Percentiles rank a stretch among this genome's conserved stretches.
These are phyloP conservation scores for Ascochyta fabae DNA, from an alignment of 2,329 filamentous ascomycete species.

Conservation along the genomic window DNA sequence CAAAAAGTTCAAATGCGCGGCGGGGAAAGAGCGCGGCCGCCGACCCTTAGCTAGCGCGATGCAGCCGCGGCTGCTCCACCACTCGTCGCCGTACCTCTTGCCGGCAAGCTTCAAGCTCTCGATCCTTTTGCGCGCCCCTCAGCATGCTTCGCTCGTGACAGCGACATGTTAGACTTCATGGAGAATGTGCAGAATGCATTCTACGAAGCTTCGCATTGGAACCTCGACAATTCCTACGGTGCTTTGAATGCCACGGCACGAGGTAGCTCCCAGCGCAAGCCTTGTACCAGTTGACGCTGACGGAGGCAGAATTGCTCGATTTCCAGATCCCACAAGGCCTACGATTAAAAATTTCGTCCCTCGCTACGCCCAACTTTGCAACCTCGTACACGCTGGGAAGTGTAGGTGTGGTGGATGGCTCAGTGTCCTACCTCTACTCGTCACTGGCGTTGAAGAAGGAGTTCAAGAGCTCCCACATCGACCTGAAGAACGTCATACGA, in stretches of 20 bases:
- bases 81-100: constrained; percentile 8
- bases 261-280: constrained; percentile 58
- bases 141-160: constrained; percentile 34
- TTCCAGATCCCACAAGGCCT: constrained; percentile 86
- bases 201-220: constrained; percentile 85
- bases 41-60: constrained; percentile 32
- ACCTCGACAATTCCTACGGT: constrained; percentile 89
- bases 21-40: constrained; percentile 44
- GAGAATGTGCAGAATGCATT: constrained; percentile 94
- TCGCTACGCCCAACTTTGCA: constrained; percentile 90
- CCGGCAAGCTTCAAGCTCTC: constrained; percentile 10
- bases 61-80: constrained; percentile 32
- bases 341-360: constrained; percentile 84
- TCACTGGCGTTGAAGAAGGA: constrained; percentile 74
- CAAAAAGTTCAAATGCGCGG: constrained; percentile 26
- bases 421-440: constrained; percentile 95
- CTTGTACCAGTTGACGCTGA: constrained; percentile 16
- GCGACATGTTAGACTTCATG: constrained; percentile 91
- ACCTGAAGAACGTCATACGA: constrained; percentile 76
- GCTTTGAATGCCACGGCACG: constrained; percentile 82
- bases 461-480: constrained; percentile 75
- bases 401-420: constrained; percentile 90
- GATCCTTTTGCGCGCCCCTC: neutral
- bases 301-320: constrained; percentile 74
- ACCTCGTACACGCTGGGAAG: constrained; percentile 92